Percentiles rank a stretch among this genome's conserved stretches.
These are phyloP conservation scores for Sclerotinia borealis DNA, from an alignment of 2,329 filamentous ascomycete genomes.

Conservation along the genomic window DNA sequence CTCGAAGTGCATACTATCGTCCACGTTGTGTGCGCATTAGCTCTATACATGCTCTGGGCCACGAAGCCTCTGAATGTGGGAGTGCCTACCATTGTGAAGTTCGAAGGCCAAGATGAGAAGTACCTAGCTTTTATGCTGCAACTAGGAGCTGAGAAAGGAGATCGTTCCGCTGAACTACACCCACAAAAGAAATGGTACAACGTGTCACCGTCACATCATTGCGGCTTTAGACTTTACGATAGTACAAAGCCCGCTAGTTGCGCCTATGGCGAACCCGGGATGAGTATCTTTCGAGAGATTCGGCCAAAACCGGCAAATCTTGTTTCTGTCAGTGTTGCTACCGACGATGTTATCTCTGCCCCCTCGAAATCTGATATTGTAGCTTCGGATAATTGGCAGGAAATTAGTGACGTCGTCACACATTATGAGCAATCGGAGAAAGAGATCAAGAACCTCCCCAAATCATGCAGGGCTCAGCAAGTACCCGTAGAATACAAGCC, in stretches of 20 bases:
- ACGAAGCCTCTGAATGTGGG: conserved; percentile 14
- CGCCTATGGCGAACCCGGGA: not conserved
- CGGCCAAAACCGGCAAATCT: not conserved
- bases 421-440: not conserved
- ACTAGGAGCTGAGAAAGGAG: not conserved
- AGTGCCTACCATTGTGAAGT: conserved; percentile 7
- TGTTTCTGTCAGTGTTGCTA: not conserved
- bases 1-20: conserved; percentile 25
- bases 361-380: not conserved
- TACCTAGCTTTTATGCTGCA: not conserved
- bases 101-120: not conserved
- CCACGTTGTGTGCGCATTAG: conserved; percentile 19
- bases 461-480: not conserved
- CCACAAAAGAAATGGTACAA: not conserved
- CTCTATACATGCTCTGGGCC: conserved; percentile 16
- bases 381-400: not conserved
- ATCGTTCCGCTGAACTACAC: not conserved
- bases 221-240: not conserved
- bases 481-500: not conserved
- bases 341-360: not conserved
- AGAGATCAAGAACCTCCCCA: not conserved
- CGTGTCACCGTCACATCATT: not conserved
- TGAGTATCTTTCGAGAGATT: not conserved
- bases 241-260: not conserved
- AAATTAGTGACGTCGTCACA: not conserved